Evolutionary conservation across 2,329 filamentous ascomycete species (phyloP).

Genomic region (Colletotrichum navitas): DNA sequence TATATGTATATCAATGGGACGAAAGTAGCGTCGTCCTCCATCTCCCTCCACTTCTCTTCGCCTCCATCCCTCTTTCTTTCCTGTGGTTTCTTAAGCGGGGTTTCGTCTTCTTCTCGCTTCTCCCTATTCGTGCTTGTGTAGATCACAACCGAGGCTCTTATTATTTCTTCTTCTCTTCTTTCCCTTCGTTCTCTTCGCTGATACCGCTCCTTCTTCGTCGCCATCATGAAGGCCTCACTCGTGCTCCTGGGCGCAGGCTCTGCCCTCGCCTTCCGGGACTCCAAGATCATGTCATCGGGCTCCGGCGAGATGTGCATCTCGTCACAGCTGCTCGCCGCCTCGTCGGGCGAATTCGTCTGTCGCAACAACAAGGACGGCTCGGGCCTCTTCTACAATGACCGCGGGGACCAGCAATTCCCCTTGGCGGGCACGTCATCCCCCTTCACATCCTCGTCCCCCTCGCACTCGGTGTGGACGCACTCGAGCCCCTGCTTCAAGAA

Average conservation of each 20-base stretch:
- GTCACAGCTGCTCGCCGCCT: constrained; percentile 39
- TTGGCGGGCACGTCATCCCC: neutral
- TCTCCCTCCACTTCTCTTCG: neutral
- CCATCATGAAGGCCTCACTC: constrained; percentile 38
- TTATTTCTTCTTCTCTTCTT: neutral
- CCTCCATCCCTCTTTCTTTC: neutral
- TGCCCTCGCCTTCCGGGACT: constrained; percentile 38
- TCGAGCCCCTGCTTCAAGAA: constrained; percentile 38
- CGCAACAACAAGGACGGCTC: constrained; percentile 43
- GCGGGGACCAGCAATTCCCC: constrained; percentile 26
- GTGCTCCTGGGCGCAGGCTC: constrained; percentile 19
- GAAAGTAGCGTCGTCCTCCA: constrained; percentile 20
- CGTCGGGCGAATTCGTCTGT: constrained; percentile 35
- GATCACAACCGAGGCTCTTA: constrained; percentile 14
- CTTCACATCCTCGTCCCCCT: neutral
- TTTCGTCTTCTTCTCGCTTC: neutral
- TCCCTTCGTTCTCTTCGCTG: neutral
- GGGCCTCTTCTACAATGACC: constrained; percentile 32
- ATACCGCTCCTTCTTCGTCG: neutral
- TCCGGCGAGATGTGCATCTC: constrained; percentile 41
- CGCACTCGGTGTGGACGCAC: constrained; percentile 29
- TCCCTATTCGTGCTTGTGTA: constrained; percentile 21
- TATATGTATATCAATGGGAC: constrained; percentile 33
- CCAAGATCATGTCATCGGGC: constrained; percentile 33
- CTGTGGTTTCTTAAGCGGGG: neutral